Evolutionary conservation across 495 filamentous ascomycete species (phyloP), one percentile per base, ranked within the genome.

Genomic region (Platismatia glauca): DNA sequence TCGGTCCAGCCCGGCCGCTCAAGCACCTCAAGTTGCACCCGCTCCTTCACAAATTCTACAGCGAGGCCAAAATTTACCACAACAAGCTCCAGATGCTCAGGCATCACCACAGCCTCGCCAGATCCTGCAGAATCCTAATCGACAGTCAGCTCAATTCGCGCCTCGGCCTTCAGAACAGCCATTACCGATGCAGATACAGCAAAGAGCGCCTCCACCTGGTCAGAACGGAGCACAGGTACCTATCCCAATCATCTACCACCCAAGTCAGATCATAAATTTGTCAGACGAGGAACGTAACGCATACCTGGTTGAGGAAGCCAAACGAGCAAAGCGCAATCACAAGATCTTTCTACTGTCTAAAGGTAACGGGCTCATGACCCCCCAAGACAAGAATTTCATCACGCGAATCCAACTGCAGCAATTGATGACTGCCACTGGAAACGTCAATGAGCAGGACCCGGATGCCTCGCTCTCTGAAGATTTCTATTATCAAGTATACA

Each of bases 381-480:
- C 95, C 4, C 91, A 96, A 70, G 94, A 99, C 74, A 99, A 99
- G 80, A 99, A 97, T 70, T 99, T 97, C 71, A 94, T 99, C 62
- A 97, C 95, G 13, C 85, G 95, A 18, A 97, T 99, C 58, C 94
- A 99, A 70, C 80, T 99, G 44, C 95, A 97, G 72, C 95, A 97
- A 69, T 82, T 99, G 33, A 89, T 99, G 52, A 85, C 91, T 7
- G 90, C 91, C 38, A 93, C 91, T 52, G 92, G 92, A 15, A 91
- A 90, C 70, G 81, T 90, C 11, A 89, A 84, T 60, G 90, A 94
- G 64, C 78, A 85, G 34, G 86, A 90, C 46, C 84, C 86, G 0
- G 91, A 96, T 67, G 85, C 89, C 59, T 84, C 88, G 9, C 74
- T 96, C 24, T 77, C 85, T 4, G 94, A 97, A 67, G 94, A 99